Base-by-base conservation (phyloP, 2,329 filamentous ascomycete species). In the Fusarium albosuccineum region DNA sequence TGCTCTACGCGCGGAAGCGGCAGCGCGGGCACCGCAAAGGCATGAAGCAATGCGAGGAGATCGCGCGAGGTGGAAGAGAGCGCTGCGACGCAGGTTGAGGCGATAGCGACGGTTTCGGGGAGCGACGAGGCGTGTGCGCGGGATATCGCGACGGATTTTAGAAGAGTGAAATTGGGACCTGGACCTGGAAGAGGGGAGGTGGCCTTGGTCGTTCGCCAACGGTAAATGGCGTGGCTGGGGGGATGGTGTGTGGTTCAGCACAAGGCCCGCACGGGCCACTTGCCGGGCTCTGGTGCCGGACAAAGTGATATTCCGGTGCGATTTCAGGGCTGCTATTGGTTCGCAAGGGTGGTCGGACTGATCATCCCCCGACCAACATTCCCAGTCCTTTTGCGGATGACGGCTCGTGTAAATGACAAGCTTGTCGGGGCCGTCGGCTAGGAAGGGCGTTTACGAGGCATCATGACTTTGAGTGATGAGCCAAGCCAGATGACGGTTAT, bases 211-310 rank as follows among this genome's bases (percentile, higher is more conserved):
- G 68, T 67, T 70, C 65, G 61, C 68, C 72, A 75, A 67, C 72
- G 64, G 70, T 74, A 77, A 80, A 80, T 74, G 74, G 74, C 74
- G 78, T 80, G 78, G 78, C 78, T 80, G 78, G 78, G 77, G 73
- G 52, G 55, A 44, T 66, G 52, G 42, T 59, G 53, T 69, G 66
- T 68, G 62, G 53, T 56, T 56, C 42, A 56, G 53, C 52, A 40
- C 22, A 36, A 49, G 42, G 33, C 8, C 14, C 34, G 42, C 52
- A 56, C 42, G 34, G 52, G 37, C 16, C 52, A 46, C 8, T 9
- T 22, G 61, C 40, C 65, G 49, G 33, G 51, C 22, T 46, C 41
- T 51, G 30, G 16, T 4, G 2, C 9, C 37, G 66, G 67, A 64
- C 6, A 5, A 8, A 34, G 0, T 48, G 27, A n/a, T 16, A 1